Evolutionary conservation across 306 rosid species (phyloP), one percentile per base, ranked within the genome.

Genomic region (Rubus idaeus): DNA sequence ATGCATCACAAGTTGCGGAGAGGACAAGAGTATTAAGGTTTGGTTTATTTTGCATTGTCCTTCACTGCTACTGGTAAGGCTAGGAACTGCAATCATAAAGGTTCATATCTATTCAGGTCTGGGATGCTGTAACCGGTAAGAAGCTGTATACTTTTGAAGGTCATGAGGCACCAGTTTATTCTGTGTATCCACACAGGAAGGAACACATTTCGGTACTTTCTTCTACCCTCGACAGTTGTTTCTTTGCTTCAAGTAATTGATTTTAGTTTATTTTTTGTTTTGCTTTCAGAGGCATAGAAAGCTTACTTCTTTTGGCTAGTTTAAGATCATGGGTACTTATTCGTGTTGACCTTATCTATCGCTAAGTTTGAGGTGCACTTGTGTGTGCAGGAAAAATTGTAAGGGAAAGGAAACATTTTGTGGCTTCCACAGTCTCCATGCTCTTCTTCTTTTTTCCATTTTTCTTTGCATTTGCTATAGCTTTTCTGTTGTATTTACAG

Each of bases 131-230:
- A 46, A 65, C 45, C 56, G 86, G 84, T 20, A 26, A 13, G 42
- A 46, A 14, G 17, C 23, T 47, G 52, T 58, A 73, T 76, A 63
- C 58, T 18, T 80, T 85, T 57, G 77, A 77, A 63, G 87, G 82
- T 64, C 89, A 76, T 7, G 23, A 40, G 65, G 83, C 87, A 70
- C 79, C 91, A n/a, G 84, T 83, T 57, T 85, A 49, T 85, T 85
- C 87, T 60, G 51, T 87, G 66, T 85, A 82, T 51, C 77, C 84
- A 44, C 80, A 76, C 30, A 39, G 1, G 47, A 81, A 85, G 74
- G 35, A 56, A 42, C 5, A 44, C 10, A 13, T 65, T 74, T 78
- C 44, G 67, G 91, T 85, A 80, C n/a, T 8, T 26, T 18, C 20
- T 18, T 79, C 37, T 46, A 5, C 39, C 57, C 74, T 20, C 13